Evolutionary conservation across 73 alveolate species (phyloP), one percentile per base, ranked within the genome.

Genomic region (Paramecium caudatum): DNA sequence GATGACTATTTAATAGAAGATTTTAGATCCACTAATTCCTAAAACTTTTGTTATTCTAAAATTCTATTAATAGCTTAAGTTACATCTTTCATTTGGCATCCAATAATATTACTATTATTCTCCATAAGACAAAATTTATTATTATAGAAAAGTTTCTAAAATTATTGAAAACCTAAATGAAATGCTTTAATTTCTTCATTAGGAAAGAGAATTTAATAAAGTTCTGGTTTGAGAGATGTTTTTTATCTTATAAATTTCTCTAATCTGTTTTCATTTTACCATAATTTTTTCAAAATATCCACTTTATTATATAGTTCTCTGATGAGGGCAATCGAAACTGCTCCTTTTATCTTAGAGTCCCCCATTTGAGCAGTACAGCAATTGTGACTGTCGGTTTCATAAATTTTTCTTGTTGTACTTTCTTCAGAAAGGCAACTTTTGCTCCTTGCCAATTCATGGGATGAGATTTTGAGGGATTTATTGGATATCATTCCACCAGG

Each of bases 221-320:
- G 30, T 9, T 62, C 82, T 25, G 23, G 47, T 33, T 65, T 65
- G 17, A 65, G 49, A 2, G 83, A 30, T 2, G 34, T 32, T 65
- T 65, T 15, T 13, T 17, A 65, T 65, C 34, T 65, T n/a, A 65
- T 65, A 10, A 33, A 65, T 47, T 47, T 47, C 25, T 47, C 68
- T 10, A 65, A 30, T 5, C 83, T 30, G 19, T 65, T 12, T 32
- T 65, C 49, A 65, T 65, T 65, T 65, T 65, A 33, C 83, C 83
- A 65, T 65, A 65, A 65, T 33, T 65, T 65, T 36, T 36, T 65
- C 8, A 65, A 43, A 32, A 32, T 13, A 33, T 65, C 83, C 15
- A 65, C 27, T 65, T 65, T 65, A 34, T 15, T 25, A 65, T 65
- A 49, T 12, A 65, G 34, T 0, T 65, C 83, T 65, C 39, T 65